Conservation (phyloP, 768 basidiomycete genomes). For the Lanmaoa pseudosensibilis region DNA sequence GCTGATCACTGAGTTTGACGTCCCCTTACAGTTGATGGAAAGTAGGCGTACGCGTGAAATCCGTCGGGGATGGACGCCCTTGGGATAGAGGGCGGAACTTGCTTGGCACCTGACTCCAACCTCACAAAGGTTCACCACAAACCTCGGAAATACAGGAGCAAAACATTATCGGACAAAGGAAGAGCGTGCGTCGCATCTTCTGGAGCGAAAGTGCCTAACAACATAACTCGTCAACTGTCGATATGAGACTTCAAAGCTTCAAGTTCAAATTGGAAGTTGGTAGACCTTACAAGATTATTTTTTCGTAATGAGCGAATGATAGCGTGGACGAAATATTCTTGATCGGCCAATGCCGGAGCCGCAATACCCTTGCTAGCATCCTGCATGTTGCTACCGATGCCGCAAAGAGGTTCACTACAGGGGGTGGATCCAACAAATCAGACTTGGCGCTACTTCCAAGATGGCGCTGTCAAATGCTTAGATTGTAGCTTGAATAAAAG, state of each 20-base stretch:
- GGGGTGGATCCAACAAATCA: not conserved
- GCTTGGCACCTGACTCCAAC: not conserved
- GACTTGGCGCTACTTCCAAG: not conserved
- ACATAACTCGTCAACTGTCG: too few species aligned
- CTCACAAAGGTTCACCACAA: not conserved
- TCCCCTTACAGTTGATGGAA: not conserved
- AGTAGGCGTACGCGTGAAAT: not conserved
- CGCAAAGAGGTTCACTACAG: too few species aligned
- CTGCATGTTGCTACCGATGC: too few species aligned
- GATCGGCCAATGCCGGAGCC: not conserved
- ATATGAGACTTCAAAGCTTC: not conserved
- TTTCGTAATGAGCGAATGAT: not conserved
- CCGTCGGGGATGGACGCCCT: not conserved
- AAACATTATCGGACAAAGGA: not conserved
- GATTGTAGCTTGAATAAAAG: too few species aligned
- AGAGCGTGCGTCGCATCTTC: not conserved
- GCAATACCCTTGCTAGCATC: not conserved
- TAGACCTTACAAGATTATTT: not conserved
- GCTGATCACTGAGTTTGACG: not conserved
- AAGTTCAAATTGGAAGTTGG: not conserved
- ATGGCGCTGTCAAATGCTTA: not conserved
- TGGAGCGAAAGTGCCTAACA: not conserved
- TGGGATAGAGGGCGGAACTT: not conserved
- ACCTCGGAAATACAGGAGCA: not conserved
- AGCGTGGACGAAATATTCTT: not conserved